Percentiles rank a stretch among this genome's conserved stretches.
Evolutionary conservation across 345 rosid species (phyloP).

Genomic region (Eucalyptus sp.): DNA sequence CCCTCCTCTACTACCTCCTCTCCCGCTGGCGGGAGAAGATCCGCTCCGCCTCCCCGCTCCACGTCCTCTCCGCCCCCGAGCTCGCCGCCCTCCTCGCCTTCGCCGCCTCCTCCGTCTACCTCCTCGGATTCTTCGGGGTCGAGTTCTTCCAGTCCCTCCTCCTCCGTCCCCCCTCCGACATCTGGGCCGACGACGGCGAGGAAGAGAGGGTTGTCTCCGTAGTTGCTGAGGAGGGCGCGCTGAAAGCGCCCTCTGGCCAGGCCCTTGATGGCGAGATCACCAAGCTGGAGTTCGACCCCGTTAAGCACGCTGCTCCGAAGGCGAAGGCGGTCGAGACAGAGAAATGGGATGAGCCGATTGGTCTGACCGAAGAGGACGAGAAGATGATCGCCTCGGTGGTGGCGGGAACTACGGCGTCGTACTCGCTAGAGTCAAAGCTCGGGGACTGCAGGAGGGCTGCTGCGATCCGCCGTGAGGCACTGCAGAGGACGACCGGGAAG

Average conservation of each 20-base stretch:
- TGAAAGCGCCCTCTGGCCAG: constrained; percentile 1
- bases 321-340: background rate
- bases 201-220: background rate
- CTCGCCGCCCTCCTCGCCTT: constrained; percentile 11
- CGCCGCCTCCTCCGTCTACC: constrained; percentile 11
- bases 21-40: constrained; percentile 33
- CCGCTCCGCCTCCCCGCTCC: constrained; percentile 22
- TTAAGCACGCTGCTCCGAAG: background rate
- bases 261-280: background rate
- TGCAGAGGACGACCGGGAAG: background rate
- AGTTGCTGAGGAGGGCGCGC: background rate
- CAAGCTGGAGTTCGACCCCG: background rate
- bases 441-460: constrained; percentile 2
- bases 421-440: background rate
- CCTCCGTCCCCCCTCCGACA: background rate
- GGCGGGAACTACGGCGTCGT: background rate
- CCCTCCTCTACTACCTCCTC: constrained; percentile 18
- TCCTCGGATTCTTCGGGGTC: constrained; percentile 5
- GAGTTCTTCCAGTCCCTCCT: constrained; percentile 1
- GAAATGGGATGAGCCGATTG: background rate
- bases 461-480: background rate
- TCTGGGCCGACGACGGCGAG: background rate
- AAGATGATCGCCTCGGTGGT: background rate
- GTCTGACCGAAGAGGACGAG: background rate
- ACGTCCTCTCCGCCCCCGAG: constrained; percentile 10